These are phyloP conservation scores for Mucor racemosus DNA, from an alignment of 371 early-diverging fungal species.

Conservation along the genomic window DNA sequence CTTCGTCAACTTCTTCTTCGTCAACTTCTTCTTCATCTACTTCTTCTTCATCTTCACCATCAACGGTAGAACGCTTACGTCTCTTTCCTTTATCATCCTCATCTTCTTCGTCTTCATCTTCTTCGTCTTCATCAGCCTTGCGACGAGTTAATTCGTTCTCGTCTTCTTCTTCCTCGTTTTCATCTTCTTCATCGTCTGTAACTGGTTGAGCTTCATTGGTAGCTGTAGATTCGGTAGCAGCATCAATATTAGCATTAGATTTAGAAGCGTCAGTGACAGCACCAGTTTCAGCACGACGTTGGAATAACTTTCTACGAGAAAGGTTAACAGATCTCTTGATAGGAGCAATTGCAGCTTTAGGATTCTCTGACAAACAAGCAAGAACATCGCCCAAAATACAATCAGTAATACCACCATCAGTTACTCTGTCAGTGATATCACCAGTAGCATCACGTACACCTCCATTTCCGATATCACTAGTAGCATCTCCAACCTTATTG, in stretches of 20 bases:
- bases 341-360: neutral
- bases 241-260: neutral
- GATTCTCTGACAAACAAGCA: neutral
- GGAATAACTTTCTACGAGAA: neutral
- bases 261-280: neutral
- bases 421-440: neutral
- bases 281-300: slow-evolving; percentile 1
- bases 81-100: neutral
- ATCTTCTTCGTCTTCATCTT: neutral
- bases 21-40: neutral
- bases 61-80: neutral
- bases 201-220: neutral
- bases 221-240: neutral
- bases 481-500: neutral
- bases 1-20: neutral
- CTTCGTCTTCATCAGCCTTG: neutral
- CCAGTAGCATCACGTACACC: neutral
- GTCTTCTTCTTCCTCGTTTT: neutral
- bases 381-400: neutral
- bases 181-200: neutral
- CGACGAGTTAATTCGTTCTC: neutral
- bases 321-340: neutral
- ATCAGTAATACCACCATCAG: neutral
- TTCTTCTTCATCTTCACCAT: neutral
- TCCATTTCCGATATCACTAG: neutral